Base-by-base conservation (phyloP, 1,284 basidiomycete genomes). In the Leccinum griseonigrum region DNA sequence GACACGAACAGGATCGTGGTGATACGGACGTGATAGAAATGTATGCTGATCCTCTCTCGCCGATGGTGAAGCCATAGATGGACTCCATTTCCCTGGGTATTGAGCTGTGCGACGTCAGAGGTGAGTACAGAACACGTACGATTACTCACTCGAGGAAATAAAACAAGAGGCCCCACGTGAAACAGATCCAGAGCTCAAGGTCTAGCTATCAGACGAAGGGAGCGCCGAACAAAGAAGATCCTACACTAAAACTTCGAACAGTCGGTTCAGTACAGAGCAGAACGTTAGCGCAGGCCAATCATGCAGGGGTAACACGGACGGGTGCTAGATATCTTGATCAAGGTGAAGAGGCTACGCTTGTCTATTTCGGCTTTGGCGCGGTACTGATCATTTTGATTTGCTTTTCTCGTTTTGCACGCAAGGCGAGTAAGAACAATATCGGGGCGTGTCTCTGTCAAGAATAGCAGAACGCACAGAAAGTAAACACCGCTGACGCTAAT, bases 101-200 rank as follows among this genome's bases (percentile, higher is more conserved):
- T 0, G 84, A 83, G 57, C 81, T 83, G 55, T 8, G 18, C 10
- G n/a, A 29, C 14, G 13, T 61, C 54, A 64, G 52, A 38, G 28
- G 22, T 8, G 54, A 48, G 51, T 18, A 26, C 7, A 50, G 36
- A 8, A 26, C 28, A 18, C 36, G 43, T 29, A 58, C 29, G 52
- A 10, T 1, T 36, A 73, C 81, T 53, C 54, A 85, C 74, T 83
- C 80, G 28, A 86, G 76, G 63, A 85, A 74, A 43, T 78, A 80
- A 69, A 84, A 89, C 58, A 88, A 74, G 43, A 88, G 81, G 1
- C 86, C 86, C 87, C 87, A 89, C 1, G 77, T 80, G 54, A 84
- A 80, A n/a, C 83, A 82, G 46, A 84, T 75, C 86, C 85, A 88
- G 18, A 85, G 66, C 82, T 83, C 60, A n/a, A 22, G 1, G 5